phyloP scores from a whole-genome alignment of 805 yeast genomes.

The Metschnikowia kofuensis region DNA sequence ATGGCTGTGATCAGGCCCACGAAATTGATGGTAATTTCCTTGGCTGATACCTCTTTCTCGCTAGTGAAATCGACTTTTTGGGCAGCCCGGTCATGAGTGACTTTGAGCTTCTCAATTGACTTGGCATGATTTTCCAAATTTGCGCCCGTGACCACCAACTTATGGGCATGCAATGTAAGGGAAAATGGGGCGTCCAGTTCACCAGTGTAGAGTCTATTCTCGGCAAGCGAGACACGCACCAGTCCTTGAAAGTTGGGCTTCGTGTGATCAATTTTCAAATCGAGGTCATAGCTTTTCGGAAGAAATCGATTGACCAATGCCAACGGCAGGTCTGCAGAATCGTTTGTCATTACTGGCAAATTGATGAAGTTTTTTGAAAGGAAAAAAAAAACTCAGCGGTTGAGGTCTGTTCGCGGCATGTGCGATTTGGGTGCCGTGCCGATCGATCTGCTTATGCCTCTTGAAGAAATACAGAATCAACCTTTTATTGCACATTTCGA shows the following conservation, averaged over 20 bases:
- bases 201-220: conserved; percentile 21
- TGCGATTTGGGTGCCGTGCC: too few relatives aligned
- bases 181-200: conserved; percentile 8
- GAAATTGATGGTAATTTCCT: conserved; percentile 31
- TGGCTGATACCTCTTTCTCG: conserved; percentile 13
- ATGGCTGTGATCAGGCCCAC: conserved; percentile 52
- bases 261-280: conserved; percentile 37
- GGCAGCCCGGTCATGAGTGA: conserved; percentile 38
- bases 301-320: conserved; percentile 31
- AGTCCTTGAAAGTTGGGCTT: conserved; percentile 49
- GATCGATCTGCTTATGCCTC: too few relatives aligned
- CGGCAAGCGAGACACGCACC: conserved; percentile 28
- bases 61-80: conserved; percentile 32
- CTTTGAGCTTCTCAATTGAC: conserved; percentile 20
- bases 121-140: conserved; percentile 16
- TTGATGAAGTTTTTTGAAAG: background rate
- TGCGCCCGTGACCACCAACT: conserved; percentile 39
- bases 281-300: conserved; percentile 40
- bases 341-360: conserved; percentile 3
- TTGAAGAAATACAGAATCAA: too few relatives aligned
- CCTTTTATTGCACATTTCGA: too few relatives aligned
- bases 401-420: too few relatives aligned
- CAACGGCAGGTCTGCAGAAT: conserved; percentile 9
- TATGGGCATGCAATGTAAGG: conserved; percentile 40
- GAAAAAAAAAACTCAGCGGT: background rate